Evolutionary conservation across 78 protist genomes (phyloP), one percentile per base, ranked within the genome.

Genomic region (Guillardia theta): DNA sequence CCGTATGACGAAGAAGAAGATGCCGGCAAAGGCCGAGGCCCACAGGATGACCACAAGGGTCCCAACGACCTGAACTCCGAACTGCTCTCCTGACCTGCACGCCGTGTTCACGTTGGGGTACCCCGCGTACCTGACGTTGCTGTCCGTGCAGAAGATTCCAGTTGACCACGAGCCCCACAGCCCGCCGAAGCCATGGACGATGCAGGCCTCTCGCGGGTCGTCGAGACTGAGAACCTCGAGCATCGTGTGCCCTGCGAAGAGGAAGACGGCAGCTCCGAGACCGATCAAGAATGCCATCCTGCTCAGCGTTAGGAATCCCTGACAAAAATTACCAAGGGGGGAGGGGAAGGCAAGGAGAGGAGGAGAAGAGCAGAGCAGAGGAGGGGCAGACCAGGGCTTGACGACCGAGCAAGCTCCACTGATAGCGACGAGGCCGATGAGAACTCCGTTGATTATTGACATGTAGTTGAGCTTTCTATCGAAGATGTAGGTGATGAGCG

Each of bases 161-260:
- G 62, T 45, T 0, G 87, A 45, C 39, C 43, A 10, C 78, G 92
- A 0, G 0, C 98, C 98, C 97, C 97, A 97, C 39, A 94, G 39
- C 24, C 99, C 99, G 54, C 96, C 50, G 24, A 64, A 53, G 33
- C 94, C 95, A 48, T 98, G 99, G 70, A 96, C 97, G 4, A 97
- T 90, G 4, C 90, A 43, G 12, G 97, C 97, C 24, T 97, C 98
- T 43, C 96, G 92, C 0, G 98, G 97, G 93, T 98, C 99, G 50
- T 98, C 99, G 54, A 97, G 88, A 19, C 95, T 24, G 22, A 95
- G 10, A 36, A 44, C 41, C 15, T 78, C 21, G 2, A 96, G 44
- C 27, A 93, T n/a, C 39, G 54, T 27, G 44, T 88, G 46, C 24
- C 88, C 94, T 33, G 12, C 53, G 77, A 15, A 6, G 95, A 53